phyloP scores from a whole-genome alignment of 2,329 filamentous ascomycete species.

The Fusarium humuli region DNA sequence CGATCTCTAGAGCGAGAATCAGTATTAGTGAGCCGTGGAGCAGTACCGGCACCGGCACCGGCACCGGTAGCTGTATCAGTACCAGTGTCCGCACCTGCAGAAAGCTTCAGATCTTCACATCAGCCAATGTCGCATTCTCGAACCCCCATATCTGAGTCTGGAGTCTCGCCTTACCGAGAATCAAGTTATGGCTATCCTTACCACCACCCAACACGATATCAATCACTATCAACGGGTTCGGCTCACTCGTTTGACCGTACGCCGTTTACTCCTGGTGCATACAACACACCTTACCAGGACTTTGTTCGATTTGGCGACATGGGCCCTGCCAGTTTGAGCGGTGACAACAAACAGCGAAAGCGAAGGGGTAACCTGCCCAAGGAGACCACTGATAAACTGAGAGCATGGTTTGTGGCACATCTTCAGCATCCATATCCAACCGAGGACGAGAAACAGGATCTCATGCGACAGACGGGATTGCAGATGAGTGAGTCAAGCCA shows the following conservation, averaged over 20 bases:
- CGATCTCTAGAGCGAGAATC: conserved; percentile 54
- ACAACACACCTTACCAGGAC: conserved; percentile 57
- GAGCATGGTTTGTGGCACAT: conserved; percentile 83
- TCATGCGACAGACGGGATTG: conserved; percentile 80
- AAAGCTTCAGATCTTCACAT: conserved; percentile 53
- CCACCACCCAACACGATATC: conserved; percentile 58
- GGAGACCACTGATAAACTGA: conserved; percentile 83
- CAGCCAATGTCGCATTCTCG: conserved; percentile 41
- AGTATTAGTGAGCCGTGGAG: conserved; percentile 48
- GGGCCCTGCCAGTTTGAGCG: conserved; percentile 52
- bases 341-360: conserved; percentile 66
- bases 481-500: conserved; percentile 74
- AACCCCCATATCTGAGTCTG: conserved; percentile 49
- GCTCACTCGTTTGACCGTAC: conserved; percentile 57
- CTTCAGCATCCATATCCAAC: conserved; percentile 85
- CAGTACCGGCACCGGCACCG: conserved; percentile 50
- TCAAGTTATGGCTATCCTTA: conserved; percentile 54
- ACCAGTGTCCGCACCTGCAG: conserved; percentile 48
- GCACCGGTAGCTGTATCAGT: conserved; percentile 46
- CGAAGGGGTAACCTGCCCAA: conserved; percentile 91
- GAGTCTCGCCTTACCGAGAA: conserved; percentile 50
- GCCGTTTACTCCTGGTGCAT: conserved; percentile 57
- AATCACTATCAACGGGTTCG: conserved; percentile 60
- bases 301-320: conserved; percentile 58
- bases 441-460: conserved; percentile 86